Evolutionary conservation across 2,329 filamentous ascomycete genomes (phyloP).

Genomic region (Fusarium luffae): DNA sequence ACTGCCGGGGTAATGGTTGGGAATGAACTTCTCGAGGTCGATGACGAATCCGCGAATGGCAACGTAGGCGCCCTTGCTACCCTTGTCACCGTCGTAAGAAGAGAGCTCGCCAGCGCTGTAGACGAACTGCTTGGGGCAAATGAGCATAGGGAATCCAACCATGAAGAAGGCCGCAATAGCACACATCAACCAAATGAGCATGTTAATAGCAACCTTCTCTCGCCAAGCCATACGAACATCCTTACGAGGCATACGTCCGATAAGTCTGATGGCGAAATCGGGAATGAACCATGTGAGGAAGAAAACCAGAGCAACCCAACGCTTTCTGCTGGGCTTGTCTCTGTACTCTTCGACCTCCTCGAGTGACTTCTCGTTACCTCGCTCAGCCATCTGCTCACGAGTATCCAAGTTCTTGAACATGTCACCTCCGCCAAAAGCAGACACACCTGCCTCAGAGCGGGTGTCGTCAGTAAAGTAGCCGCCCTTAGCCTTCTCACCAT

Average conservation of each 20-base stretch:
- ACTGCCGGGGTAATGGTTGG: slow-evolving; percentile 77
- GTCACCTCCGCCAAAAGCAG: slow-evolving; percentile 90
- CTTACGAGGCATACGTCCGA: slow-evolving; percentile 90
- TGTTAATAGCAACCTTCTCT: slow-evolving; percentile 97
- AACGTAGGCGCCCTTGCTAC: slow-evolving; percentile 70
- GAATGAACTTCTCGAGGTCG: slow-evolving; percentile 75
- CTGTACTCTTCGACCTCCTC: slow-evolving; percentile 88
- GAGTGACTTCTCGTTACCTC: slow-evolving; percentile 89
- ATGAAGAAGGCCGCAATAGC: slow-evolving; percentile 86
- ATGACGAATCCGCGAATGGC: slow-evolving; percentile 92
- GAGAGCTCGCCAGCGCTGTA: slow-evolving; percentile 83
- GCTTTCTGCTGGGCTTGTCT: slow-evolving; percentile 82
- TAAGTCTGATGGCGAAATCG: slow-evolving; percentile 79
- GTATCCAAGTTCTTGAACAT: slow-evolving; percentile 99
- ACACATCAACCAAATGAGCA: slow-evolving; percentile 94
- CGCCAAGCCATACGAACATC: slow-evolving; percentile 94
- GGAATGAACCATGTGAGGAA: slow-evolving; percentile 88
- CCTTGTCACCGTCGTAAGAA: slow-evolving; percentile 76
- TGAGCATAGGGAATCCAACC: slow-evolving; percentile 83
- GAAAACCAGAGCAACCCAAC: slow-evolving; percentile 89
- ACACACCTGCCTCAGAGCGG: slow-evolving; percentile 90
- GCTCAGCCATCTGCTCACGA: slow-evolving; percentile 92
- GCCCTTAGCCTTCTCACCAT: slow-evolving; percentile 78
- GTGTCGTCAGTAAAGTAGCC: slow-evolving; percentile 91
- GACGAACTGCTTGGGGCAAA: slow-evolving; percentile 92